Conservation (phyloP, 1,284 basidiomycete genomes). For the Apiotrichum brassicae region DNA sequence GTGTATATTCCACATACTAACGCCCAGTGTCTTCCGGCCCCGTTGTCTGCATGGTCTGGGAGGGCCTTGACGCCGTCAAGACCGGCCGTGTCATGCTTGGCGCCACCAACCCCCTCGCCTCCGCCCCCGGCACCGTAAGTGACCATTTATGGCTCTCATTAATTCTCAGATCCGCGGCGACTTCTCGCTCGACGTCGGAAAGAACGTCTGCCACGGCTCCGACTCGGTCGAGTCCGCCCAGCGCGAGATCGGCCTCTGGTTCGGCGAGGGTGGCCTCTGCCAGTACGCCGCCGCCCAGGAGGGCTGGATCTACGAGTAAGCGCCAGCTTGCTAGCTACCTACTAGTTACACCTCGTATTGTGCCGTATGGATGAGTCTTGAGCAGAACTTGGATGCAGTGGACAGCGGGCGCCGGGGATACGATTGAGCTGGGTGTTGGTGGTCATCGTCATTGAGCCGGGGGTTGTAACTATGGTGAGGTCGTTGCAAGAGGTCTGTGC, state of each 20-base stretch:
- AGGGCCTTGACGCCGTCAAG: constrained; percentile 94
- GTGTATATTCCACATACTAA: not conserved
- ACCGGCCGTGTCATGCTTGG: constrained; percentile 93
- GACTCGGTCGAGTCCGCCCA: constrained; percentile 67
- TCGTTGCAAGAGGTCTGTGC: no score
- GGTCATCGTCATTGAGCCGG: no score
- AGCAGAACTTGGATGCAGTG: no score
- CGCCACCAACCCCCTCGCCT: constrained; percentile 91
- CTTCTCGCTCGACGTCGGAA: constrained; percentile 58
- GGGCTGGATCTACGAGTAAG: constrained; percentile 70
- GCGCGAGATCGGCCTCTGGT: constrained; percentile 56
- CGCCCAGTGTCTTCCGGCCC: constrained; percentile 72
- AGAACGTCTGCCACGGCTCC: constrained; percentile 47
- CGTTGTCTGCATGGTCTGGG: constrained; percentile 94
- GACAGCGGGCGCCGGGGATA: no score
- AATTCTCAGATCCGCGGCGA: constrained; percentile 77
- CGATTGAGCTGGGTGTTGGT: no score
- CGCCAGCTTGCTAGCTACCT: not conserved
- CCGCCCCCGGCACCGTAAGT: constrained; percentile 60
- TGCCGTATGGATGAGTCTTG: no score
- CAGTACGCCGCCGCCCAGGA: constrained; percentile 67
- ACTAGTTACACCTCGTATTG: no score
- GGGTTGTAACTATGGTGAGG: no score
- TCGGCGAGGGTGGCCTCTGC: constrained; percentile 48
- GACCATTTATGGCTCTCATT: constrained; percentile 48